A percentile compares a stretch with the other conserved stretches of the same genome.
These are phyloP conservation scores for Scheffersomyces insectosa DNA, from an alignment of 1,139 yeast genomes.

Conservation along the genomic window DNA sequence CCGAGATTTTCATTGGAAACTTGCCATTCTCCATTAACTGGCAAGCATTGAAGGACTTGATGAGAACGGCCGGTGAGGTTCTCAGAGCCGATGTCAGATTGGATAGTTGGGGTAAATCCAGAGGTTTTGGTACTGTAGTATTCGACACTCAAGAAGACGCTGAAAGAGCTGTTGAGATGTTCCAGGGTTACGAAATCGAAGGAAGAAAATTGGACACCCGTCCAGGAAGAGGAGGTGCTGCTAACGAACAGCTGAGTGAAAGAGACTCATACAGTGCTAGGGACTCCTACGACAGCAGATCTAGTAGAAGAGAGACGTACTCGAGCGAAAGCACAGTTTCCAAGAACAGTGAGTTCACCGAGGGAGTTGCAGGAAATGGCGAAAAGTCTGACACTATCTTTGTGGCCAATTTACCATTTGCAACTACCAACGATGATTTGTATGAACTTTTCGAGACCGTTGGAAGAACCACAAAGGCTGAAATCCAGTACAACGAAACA, in stretches of 20 bases:
- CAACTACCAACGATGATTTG: conserved; percentile 83
- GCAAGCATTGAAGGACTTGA: conserved; percentile 84
- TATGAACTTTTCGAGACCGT: conserved; percentile 84
- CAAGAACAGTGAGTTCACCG: conserved; percentile 58
- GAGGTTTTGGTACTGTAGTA: conserved; percentile 82
- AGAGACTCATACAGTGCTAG: conserved; percentile 11
- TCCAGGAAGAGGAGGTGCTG: conserved; percentile 48
- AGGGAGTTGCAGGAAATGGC: conserved; percentile 66
- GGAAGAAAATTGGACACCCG: conserved; percentile 73
- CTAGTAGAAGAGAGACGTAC: conserved; percentile 3
- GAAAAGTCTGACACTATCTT: conserved; percentile 62
- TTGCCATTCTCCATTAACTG: conserved; percentile 79
- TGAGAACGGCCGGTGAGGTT: conserved; percentile 75
- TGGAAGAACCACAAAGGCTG: conserved; percentile 77
- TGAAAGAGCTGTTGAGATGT: conserved; percentile 57
- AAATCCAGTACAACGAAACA: conserved; percentile 61
- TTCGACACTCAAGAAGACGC: conserved; percentile 63
- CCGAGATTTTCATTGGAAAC: conserved; percentile 80
- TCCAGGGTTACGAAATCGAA: conserved; percentile 65
- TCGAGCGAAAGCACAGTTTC: conserved; percentile 10
- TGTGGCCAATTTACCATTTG: conserved; percentile 83
- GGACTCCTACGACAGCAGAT: conserved; percentile 5
- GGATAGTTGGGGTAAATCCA: conserved; percentile 72
- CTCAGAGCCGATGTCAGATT: conserved; percentile 77
- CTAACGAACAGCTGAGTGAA: conserved; percentile 12